Evolutionary conservation across 345 rosid genomes (phyloP), one percentile per base, ranked within the genome.

Genomic region (Gossypium bickii): DNA sequence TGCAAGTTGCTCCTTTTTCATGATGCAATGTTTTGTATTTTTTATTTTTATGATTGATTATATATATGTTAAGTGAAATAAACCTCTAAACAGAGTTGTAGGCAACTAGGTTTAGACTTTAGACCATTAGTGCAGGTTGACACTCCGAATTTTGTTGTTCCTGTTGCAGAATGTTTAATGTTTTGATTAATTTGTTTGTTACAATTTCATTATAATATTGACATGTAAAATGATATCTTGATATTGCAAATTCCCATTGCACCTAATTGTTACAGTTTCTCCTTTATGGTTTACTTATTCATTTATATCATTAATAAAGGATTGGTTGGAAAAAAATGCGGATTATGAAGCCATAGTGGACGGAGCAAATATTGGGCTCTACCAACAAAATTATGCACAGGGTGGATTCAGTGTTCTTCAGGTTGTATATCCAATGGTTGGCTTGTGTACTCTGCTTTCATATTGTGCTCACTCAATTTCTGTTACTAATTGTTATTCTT

Each of bases 321-420:
- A 83, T 59, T 91, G 95, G 98, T 87, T 94, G 77, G 86, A 83
- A 12, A 81, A 83, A 63, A 85, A 87, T 85, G 84, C 80, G 67
- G 80, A 75, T 65, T 90, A 85, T 74, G 89, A 90, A 76, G 92
- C 97, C 84, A 83, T 94, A 73, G 81, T 89, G 12, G 97, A 94
- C 86, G 97, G 93, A 78, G 98, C 97, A 79, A 94, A 94, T 85
- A 76, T 94, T 79, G 97, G 97, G 9, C 92, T 94, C 70, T 89
- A 86, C 81, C 94, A 90, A 76, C 98, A 94, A 77, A 92, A 94
- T 80, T 94, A 90, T 81, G 86, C 87, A 13, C 97, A 90, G 70
- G 70, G 29, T 20, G 70, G 70, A 11, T 66, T 66, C 29, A 44
- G 70, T 66, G 17, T 44, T 44, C 53, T 20, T 44, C 70, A 66